A percentile compares a stretch with the other conserved stretches of the same genome.
phyloP scores from a whole-genome alignment of 169 alveolate genomes.

The Eimeria mitis region DNA sequence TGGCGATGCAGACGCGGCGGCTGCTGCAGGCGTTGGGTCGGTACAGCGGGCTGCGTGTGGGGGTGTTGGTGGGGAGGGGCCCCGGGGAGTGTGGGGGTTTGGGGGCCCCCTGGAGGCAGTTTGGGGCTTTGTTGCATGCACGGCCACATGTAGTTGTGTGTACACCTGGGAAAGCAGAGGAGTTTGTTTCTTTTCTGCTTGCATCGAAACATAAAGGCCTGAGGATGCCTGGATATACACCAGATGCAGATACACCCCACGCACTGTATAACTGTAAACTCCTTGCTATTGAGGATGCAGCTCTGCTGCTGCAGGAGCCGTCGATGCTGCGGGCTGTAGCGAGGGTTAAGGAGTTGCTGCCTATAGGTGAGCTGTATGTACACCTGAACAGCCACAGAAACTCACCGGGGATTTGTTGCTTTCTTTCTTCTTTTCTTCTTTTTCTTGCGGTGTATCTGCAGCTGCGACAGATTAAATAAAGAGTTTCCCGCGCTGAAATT shows the following conservation, averaged over 20 bases:
- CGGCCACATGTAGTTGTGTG: slow-evolving; percentile 71
- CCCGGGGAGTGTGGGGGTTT: slow-evolving; percentile 29
- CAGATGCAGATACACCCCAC: not conserved
- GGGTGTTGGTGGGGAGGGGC: slow-evolving; percentile 44
- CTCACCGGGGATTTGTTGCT: not conserved
- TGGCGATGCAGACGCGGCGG: slow-evolving; percentile 64
- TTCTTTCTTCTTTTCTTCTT: too few relatives aligned
- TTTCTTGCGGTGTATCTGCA: too few relatives aligned
- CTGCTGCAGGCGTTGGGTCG: slow-evolving; percentile 52
- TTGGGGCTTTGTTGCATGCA: slow-evolving; percentile 2
- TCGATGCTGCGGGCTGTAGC: slow-evolving; percentile 7
- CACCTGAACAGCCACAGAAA: not conserved
- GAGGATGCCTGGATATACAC: not conserved
- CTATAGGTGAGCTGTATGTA: not conserved
- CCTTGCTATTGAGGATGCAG: slow-evolving; percentile 56
- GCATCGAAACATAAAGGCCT: not conserved
- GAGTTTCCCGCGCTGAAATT: not conserved
- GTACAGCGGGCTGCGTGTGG: slow-evolving; percentile 69
- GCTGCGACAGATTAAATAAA: too few relatives aligned
- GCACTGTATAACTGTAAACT: slow-evolving; percentile 4
- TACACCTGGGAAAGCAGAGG: slow-evolving; percentile 77
- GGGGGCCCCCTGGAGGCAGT: slow-evolving; percentile 61
- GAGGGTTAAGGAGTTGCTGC: slow-evolving; percentile 17
- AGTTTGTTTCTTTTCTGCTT: slow-evolving; percentile 12
- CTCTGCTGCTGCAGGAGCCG: slow-evolving; percentile 46